A percentile compares a stretch with the other conserved stretches of the same genome.
Conservation (phyloP, 768 basidiomycete species). For the Tubosaeta sp. region DNA sequence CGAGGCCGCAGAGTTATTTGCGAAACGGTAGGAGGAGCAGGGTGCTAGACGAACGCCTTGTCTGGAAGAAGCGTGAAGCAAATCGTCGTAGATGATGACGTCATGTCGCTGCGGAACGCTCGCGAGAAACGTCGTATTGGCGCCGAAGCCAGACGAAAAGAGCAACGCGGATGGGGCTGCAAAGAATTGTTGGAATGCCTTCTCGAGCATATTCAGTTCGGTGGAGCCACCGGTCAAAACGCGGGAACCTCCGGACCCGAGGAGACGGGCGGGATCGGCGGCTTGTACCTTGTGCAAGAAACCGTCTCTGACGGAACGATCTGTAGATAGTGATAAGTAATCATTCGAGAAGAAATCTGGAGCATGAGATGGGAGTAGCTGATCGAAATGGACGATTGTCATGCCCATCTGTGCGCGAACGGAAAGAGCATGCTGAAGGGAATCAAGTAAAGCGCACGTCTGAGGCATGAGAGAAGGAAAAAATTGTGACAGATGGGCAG, state of each 20-base stretch:
- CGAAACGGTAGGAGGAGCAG: constrained; percentile 31
- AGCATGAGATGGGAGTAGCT: constrained; percentile 23
- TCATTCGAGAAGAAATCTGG: too few relatives aligned
- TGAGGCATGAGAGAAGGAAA: constrained; percentile 8
- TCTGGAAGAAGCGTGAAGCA: constrained; percentile 48
- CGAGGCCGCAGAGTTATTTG: constrained; percentile 41
- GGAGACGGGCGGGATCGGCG: constrained; percentile 18
- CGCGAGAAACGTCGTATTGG: constrained; percentile 47
- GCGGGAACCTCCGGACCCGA: constrained; percentile 50
- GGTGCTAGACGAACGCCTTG: constrained; percentile 46
- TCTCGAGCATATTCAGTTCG: constrained; percentile 12
- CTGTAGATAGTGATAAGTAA: constrained; percentile 44
- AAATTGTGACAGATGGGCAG: not conserved
- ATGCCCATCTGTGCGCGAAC: constrained; percentile 5
- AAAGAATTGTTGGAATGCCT: constrained; percentile 10
- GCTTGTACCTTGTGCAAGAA: constrained; percentile 31
- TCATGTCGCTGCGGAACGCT: constrained; percentile 43
- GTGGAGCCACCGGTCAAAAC: constrained; percentile 38
- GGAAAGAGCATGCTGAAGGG: constrained; percentile 14
- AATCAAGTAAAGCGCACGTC: constrained; percentile 3
- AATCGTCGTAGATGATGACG: constrained; percentile 50
- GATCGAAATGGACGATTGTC: constrained; percentile 10
- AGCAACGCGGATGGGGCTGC: constrained; percentile 40
- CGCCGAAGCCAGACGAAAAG: constrained; percentile 52
- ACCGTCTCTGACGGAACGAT: constrained; percentile 26